phyloP scores from a whole-genome alignment of 1,139 yeast species.

The Hyphopichia burtonii region DNA sequence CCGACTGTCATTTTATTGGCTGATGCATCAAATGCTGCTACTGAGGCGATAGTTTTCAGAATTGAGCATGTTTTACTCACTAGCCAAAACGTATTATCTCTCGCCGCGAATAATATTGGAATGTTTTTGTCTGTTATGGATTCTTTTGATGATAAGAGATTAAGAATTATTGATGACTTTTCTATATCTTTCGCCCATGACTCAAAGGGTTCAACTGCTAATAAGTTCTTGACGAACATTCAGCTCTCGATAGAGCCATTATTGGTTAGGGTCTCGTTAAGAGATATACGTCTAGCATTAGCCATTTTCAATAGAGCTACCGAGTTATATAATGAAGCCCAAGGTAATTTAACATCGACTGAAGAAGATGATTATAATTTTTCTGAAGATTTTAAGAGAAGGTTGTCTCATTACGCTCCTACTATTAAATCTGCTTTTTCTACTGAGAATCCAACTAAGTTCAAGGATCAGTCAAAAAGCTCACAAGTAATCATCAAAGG shows the following conservation, averaged over 20 bases:
- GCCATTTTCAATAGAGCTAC: constrained; percentile 72
- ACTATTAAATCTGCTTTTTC: constrained; percentile 52
- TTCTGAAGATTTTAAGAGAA: constrained; percentile 61
- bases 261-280: constrained; percentile 73
- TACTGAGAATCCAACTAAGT: constrained; percentile 9
- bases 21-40: constrained; percentile 63
- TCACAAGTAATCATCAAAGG: constrained; percentile 54
- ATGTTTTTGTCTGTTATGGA: constrained; percentile 83
- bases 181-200: constrained; percentile 77
- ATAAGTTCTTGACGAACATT: constrained; percentile 59
- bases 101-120: constrained; percentile 79
- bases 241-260: constrained; percentile 79
- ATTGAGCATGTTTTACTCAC: constrained; percentile 76
- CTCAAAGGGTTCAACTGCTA: constrained; percentile 59
- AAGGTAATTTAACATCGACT: constrained; percentile 17
- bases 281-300: constrained; percentile 83
- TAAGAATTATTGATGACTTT: constrained; percentile 86
- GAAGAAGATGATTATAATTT: constrained; percentile 36
- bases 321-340: constrained; percentile 43
- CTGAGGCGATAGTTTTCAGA: constrained; percentile 90
- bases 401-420: constrained; percentile 64
- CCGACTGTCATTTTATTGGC: constrained; percentile 81
- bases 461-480: constrained; percentile 11
- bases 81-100: constrained; percentile 61
- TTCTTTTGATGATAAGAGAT: constrained; percentile 52